Evolutionary conservation across 106 monocot genomes (phyloP).

Genomic region (Hemerocallis citrina): DNA sequence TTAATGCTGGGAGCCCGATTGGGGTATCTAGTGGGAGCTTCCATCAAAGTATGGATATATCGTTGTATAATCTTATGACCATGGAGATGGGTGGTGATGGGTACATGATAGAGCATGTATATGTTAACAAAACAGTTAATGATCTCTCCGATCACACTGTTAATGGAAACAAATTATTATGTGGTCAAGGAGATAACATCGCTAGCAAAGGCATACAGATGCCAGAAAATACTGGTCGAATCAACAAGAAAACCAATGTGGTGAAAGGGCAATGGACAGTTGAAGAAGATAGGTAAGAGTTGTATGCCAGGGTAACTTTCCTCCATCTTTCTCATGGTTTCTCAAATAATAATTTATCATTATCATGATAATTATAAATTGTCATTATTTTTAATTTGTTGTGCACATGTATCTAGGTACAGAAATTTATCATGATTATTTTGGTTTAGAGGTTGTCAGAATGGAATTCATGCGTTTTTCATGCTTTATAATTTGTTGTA

Average conservation of each 20-base stretch:
- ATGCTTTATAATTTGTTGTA: not conserved
- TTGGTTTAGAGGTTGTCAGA: not conserved
- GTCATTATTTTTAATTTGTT: too few species aligned
- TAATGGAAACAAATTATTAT: not conserved
- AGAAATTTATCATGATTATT: not conserved
- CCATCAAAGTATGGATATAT: not conserved
- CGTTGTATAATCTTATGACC: not conserved
- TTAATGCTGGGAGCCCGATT: not conserved
- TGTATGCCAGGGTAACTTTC: not conserved
- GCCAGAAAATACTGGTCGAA: conserved; percentile 4
- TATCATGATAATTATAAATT: not conserved
- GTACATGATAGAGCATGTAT: not conserved
- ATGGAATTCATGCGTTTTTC: not conserved
- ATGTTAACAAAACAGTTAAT: not conserved
- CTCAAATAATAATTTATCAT: too few species aligned
- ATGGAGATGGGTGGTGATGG: not conserved
- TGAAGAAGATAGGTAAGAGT: conserved; percentile 69
- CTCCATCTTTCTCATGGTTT: not conserved
- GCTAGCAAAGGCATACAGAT: not conserved
- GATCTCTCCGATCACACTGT: conserved; percentile 5
- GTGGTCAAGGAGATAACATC: not conserved
- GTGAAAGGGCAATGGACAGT: conserved; percentile 74
- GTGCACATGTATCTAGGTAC: not conserved
- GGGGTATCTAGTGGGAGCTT: not conserved
- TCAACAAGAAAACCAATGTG: conserved; percentile 26